Percentiles rank a stretch among this genome's conserved stretches.
phyloP scores from a whole-genome alignment of 2,329 filamentous ascomycete genomes.

The Chaetomium strumarium region DNA sequence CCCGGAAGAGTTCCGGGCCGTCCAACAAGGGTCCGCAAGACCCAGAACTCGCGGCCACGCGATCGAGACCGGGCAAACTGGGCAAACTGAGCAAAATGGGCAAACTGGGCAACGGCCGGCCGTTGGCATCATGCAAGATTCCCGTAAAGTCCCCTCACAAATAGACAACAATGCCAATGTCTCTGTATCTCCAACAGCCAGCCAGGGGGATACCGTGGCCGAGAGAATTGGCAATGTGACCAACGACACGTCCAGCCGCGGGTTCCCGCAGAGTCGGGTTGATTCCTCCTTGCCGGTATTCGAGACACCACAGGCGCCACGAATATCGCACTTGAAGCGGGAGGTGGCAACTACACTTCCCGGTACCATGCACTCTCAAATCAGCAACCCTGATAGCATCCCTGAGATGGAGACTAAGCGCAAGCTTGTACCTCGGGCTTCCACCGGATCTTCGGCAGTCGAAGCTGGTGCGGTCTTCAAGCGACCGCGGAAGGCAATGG shows the following conservation, averaged over 20 bases:
- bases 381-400: slow-evolving; percentile 15
- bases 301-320: not conserved
- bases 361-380: not conserved
- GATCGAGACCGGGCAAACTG: not conserved
- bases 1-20: slow-evolving; percentile 25
- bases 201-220: not conserved
- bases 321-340: not conserved
- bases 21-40: slow-evolving; percentile 1
- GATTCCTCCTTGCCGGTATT: slow-evolving; percentile 4
- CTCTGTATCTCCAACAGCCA: not conserved
- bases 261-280: not conserved
- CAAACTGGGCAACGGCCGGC: not conserved
- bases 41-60: not conserved
- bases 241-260: not conserved
- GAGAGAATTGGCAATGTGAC: not conserved
- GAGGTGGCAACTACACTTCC: not conserved
- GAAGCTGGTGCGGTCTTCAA: slow-evolving; percentile 4
- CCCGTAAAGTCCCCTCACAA: too few relatives aligned
- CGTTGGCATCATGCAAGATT: not conserved
- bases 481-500: not conserved
- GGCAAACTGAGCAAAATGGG: not conserved
- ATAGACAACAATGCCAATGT: not conserved
- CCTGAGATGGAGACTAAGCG: slow-evolving; percentile 7
- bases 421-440: not conserved
- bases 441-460: not conserved